Base-by-base conservation (phyloP, 176 grass and related monocot genomes). In the Olyra latifolia region DNA sequence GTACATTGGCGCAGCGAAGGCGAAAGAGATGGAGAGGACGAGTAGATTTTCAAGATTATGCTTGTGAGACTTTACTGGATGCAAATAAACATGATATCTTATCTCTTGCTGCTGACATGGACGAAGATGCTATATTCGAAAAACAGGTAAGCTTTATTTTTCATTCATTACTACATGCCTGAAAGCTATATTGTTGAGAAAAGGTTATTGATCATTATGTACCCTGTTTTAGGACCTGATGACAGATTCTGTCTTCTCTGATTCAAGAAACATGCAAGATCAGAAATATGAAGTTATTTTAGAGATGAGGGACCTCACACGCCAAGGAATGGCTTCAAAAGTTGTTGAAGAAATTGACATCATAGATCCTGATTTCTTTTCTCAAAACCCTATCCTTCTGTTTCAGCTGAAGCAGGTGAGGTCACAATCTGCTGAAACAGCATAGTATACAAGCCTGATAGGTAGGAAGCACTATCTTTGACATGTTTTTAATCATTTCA, bases 331-430 rank as follows among this genome's bases (percentile, higher is more conserved):
- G 93, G 71, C 88, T 84, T 80, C 93, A 56, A 99, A 93, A 95
- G 96, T 99, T 59, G 86, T 99, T 39, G 92, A 95, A 84, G 96
- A 93, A 80, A 93, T 99, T 77, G 91, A 91, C 84, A 75, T 46
- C 30, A 86, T 95, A 80, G 90, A 99, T 93, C 86, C 88, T 74
- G 88, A 93, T 49, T 99, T 99, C 75, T 99, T 99, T 80, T 57
- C 50, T 20, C 84, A 90, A 73, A 99, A 95, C 82, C 86, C 92
- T 83, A 32, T 81, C 81, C 86, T 99, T 71, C 79, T 99, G 28
- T 99, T 99, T 88, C 96, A 99, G 71, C 78, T 99, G 62, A 99
- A 99, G 91, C 96, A 99, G 90, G 96, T 99, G 80, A 84, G 57
- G n/a, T 10, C 63, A 27, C 55, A 74, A 24, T 54, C 50, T 3